Evolutionary conservation across 768 basidiomycete genomes (phyloP).

Genomic region (Pisolithus microcarpus): DNA sequence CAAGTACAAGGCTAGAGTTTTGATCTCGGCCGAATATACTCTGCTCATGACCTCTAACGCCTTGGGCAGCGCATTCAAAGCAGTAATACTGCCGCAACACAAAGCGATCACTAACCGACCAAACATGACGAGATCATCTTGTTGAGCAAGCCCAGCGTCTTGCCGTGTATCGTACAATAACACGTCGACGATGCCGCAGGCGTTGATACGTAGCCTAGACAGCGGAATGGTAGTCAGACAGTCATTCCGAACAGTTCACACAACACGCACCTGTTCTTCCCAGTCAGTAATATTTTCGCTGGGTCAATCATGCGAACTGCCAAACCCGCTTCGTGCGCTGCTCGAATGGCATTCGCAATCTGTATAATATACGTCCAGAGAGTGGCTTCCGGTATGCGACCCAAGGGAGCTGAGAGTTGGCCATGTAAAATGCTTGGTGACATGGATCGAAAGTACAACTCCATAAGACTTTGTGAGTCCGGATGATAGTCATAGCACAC

Average conservation of each 20-base stretch:
- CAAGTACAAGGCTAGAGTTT: constrained; percentile 72
- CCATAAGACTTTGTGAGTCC: constrained; percentile 72
- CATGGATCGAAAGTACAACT: constrained; percentile 64
- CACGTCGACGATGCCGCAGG: constrained; percentile 84
- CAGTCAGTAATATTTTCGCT: constrained; percentile 81
- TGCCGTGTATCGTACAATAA: constrained; percentile 66
- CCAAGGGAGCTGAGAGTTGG: constrained; percentile 26
- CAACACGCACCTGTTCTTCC: constrained; percentile 67
- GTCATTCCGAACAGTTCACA: not conserved
- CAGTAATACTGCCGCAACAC: constrained; percentile 60
- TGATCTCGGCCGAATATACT: constrained; percentile 74
- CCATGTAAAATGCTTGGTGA: constrained; percentile 31
- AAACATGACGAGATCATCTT: constrained; percentile 85
- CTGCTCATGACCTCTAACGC: constrained; percentile 66
- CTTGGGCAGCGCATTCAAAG: constrained; percentile 58
- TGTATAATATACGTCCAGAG: constrained; percentile 94
- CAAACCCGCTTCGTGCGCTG: constrained; percentile 72
- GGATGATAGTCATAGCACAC: constrained; percentile 89
- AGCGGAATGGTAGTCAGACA: not conserved
- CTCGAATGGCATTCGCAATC: constrained; percentile 79
- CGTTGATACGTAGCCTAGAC: constrained; percentile 71
- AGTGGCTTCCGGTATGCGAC: constrained; percentile 61
- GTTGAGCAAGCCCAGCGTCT: constrained; percentile 56
- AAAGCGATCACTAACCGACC: constrained; percentile 78
- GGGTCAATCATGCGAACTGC: constrained; percentile 80